Base-by-base conservation (phyloP, 1,284 basidiomycete species). In the Pascua guehoae region DNA sequence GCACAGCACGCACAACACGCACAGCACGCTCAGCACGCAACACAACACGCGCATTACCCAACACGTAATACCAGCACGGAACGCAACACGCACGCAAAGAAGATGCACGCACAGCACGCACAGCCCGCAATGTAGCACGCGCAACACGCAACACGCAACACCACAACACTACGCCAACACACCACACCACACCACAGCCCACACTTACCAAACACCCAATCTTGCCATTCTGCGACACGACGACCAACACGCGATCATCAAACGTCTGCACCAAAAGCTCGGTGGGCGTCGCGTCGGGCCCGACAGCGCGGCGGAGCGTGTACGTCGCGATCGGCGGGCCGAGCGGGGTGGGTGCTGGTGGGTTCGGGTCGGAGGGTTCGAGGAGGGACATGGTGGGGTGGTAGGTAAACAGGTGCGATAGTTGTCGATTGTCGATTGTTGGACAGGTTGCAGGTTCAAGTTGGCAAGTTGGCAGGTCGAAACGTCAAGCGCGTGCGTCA, bases 171-270 rank as follows among this genome's bases (percentile, higher is more conserved):
- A n/a, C n/a, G n/a, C n/a, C 24, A 32, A 32, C 24, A 32, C 24
- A 32, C 3, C 24, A 32, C 7, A 32, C 24, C 24, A 3, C 24
- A 32, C 24, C 24, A 32, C 24, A 32, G n/a, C n/a, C n/a, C n/a
- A 47, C 41, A 78, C 79, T 69, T 70, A 93, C 89, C 77, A 96
- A 71, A 69, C 83, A 86, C 54, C 91, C 92, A 12, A 94, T 85
- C 83, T 91, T 92, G 37, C 88, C 89, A 48, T 68, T 73, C 75
- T 95, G 93, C 1, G 91, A 91, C 51, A 96, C 81, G 36, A 94
- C 79, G 16, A 95, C 84, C 17, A 96, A 78, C 10, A 86, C 79
- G 41, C 89, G 82, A 76, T 96, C 92, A 51, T 84, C 83, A 71
- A 85, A 95, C 0, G 79, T 78, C 67, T 94, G 89, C 2, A 94